Evolutionary conservation across 2,329 filamentous ascomycete species (phyloP), one percentile per base, ranked within the genome.

Genomic region (Capronia epimyces): DNA sequence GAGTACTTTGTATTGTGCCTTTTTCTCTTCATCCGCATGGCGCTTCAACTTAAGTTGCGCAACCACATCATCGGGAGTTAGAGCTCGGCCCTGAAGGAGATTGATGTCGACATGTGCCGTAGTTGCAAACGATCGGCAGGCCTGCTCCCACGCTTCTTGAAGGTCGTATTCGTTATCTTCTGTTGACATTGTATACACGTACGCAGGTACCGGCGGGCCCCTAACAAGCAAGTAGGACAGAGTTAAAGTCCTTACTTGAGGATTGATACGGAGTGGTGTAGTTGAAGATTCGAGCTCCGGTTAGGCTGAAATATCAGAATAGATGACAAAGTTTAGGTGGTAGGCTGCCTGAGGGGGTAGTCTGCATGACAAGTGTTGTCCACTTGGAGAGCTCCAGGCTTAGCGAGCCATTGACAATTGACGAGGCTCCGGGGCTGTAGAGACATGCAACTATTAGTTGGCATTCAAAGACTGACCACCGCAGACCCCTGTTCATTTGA

Each of bases 21-120:
- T 29, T 43, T 31, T 43, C 41, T 43, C 25, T 18, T 43, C 41
- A 25, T 29, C 41, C 15, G 21, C 24, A 15, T 31, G 41, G 18
- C 41, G 25, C 25, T 42, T 42, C 39, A 42, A 13, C 21, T 25
- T 42, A 21, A 42, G 39, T 16, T 42, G 39, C 8, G 20, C 20
- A 24, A 42, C 5, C 4, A 42, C 39, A 5, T 22, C 39, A 3
- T 42, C 39, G 25, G 39, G 39, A 15, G 20, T 42, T 16, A 25
- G 39, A 8, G 20, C 5, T 15, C 25, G 24, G 12, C 21, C 39
- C 15, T 42, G 8, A 22, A 25, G 21, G 3, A 42, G 39, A 25
- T 42, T 20, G 21, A 25, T 16, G 10, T 25, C 22, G 21, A 7
- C 29, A 32, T n/a, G 7, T 7, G 39, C 25, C 22, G 39, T 42